A percentile compares a stretch with the other conserved stretches of the same genome.
Evolutionary conservation across 1,284 basidiomycete genomes (phyloP).

Genomic region (Cutaneotrichosporon sp.): DNA sequence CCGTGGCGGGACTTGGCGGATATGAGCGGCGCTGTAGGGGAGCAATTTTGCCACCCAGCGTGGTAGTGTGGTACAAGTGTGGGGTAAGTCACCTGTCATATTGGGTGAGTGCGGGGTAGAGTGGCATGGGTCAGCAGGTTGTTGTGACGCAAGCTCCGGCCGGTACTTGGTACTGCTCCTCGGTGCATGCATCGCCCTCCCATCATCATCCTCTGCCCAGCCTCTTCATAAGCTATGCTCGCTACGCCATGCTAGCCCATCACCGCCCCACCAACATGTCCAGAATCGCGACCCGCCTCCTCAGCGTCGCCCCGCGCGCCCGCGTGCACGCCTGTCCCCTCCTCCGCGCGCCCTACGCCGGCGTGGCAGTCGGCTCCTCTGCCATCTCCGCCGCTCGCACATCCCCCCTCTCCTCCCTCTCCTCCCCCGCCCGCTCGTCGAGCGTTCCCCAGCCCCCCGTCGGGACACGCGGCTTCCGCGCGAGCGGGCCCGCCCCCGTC

Average conservation of each 20-base stretch:
- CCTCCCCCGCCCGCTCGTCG: background rate
- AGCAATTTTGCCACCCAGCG: background rate
- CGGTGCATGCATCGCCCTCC: background rate
- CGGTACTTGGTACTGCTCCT: background rate
- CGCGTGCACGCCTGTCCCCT: conserved; percentile 9
- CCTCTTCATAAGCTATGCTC: too few species aligned
- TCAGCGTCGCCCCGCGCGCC: conserved; percentile 7
- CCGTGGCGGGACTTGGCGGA: background rate
- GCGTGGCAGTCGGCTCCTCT: background rate
- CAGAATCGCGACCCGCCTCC: conserved; percentile 5
- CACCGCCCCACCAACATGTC: background rate
- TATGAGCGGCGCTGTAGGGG: too few species aligned
- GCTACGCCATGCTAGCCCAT: too few species aligned
- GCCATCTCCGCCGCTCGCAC: background rate
- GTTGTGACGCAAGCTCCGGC: too few species aligned
- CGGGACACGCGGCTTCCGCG: background rate
- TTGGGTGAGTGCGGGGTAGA: background rate
- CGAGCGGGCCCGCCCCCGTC: conserved; percentile 10
- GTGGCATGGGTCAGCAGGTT: too few species aligned
- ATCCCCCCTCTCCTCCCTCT: conserved; percentile 2
- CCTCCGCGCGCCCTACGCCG: conserved; percentile 7
- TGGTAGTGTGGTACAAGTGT: too few species aligned
- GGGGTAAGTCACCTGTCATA: background rate
- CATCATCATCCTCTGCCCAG: background rate
- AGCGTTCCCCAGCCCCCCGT: background rate